Evolutionary conservation across 176 grass and related monocot species (phyloP), one percentile per base, ranked within the genome.

Genomic region (Echinochloa phyllopogon): DNA sequence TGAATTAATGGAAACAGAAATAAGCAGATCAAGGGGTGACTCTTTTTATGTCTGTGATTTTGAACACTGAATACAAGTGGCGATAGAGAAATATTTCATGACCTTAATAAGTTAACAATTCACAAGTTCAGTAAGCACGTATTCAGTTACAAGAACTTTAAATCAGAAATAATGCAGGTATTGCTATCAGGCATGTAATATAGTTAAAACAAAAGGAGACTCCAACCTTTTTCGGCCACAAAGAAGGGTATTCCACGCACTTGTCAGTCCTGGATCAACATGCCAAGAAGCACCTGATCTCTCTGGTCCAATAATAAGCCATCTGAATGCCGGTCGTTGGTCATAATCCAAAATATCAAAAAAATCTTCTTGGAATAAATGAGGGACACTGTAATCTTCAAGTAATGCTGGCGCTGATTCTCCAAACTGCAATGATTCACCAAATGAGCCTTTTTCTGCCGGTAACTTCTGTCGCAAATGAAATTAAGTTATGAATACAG

Each of bases 261-360:
- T 95, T 24, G 96, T 98, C 37, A 98, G 72, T 51, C 93, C 93
- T 77, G 96, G 96, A 89, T 98, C 96, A 80, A 98, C 91, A 92
- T 98, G 96, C 96, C 96, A 98, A 76, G 96, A 98, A 64, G 96
- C 96, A 88, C 96, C 96, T 10, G 96, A 98, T 85, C 96, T 92
- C 75, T 95, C 91, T 74, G 96, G 96, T 48, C 96, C 96, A 80
- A 98, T 87, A 83, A 98, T 98, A 47, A 98, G 44, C 96, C 96
- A 98, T 95, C 93, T 95, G 85, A 89, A 98, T 69, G 93, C 80
- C 72, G 96, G 96, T 7, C 93, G 83, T 77, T 98, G 91, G 6
- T 94, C 91, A 86, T 90, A 91, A 43, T 91, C 89, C 83, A 98
- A 73, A 49, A 94, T 58, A 85, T 92, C 89, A 84, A 98, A 95